Base-by-base conservation (phyloP, 1,139 yeast genomes). In the Debaryomyces robertsiae region DNA sequence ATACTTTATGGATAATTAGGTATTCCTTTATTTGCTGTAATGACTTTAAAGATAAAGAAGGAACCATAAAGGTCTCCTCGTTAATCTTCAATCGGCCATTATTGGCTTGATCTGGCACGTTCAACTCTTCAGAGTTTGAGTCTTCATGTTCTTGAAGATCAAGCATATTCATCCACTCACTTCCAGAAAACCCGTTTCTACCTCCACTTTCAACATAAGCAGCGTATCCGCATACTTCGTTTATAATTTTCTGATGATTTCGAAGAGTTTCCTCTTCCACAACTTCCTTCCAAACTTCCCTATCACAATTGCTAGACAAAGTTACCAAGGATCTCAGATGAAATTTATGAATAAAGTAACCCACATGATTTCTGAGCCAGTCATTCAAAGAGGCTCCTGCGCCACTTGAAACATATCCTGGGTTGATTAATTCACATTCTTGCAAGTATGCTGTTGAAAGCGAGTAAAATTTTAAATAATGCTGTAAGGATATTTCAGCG, bases 351-450 rank as follows among this genome's bases (percentile, higher is more conserved):
- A 82, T 65, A 54, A 80, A 90, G 46, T 76, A 75, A 43, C 74
- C 78, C 7, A 85, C 72, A 50, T 88, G 96, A 36, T 76, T 74
- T n/a, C 76, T 77, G 15, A 88, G 63, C 60, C 84, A 78, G 42
- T 82, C 88, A 42, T 84, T 79, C 34, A 91, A 66, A 11, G 79
- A 63, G 42, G 64, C 66, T 1, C 75, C 75, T 1, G 71, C 62
- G 1, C 69, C 76, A 40, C 79, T 79, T 2, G 80, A 74, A 11
- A 79, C 75, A 32, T 80, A 76, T 22, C 82, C 82, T 0, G 96
- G 97, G 34, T 89, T 82, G 6, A 91, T 79, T 10, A 82, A 72
- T 59, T 93, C 98, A 60, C 96, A 88, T 57, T 89, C 96, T 38
- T 80, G 79, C 28, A 90, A 68, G 55, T 90, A 91, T 17, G 84